phyloP scores from a whole-genome alignment of 306 rosid genomes.

The Glycyrrhiza uralensis region DNA sequence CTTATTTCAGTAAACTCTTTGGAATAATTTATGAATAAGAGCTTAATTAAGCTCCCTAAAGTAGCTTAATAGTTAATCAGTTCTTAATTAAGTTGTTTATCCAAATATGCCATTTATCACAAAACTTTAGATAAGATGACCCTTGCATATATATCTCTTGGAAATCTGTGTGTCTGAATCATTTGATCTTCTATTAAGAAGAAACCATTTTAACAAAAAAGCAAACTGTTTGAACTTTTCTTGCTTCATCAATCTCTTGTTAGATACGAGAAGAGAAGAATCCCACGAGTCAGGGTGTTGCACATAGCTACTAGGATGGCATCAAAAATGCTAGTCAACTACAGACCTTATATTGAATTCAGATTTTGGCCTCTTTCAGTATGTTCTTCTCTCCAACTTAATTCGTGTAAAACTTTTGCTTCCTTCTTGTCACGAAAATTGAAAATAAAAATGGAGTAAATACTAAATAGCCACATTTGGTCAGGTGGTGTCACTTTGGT shows the following conservation, averaged over 20 bases:
- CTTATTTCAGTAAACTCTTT: too few species aligned
- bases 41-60: too few species aligned
- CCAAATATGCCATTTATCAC: too few species aligned
- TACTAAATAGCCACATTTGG: too few species aligned
- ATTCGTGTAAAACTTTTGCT: not conserved
- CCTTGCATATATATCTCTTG: not conserved
- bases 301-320: constrained; percentile 47
- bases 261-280: constrained; percentile 45
- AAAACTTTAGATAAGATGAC: not conserved
- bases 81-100: too few species aligned
- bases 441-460: not conserved
- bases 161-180: not conserved
- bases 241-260: not conserved
- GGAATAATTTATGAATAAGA: too few species aligned
- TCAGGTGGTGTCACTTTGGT: too few species aligned
- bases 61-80: too few species aligned
- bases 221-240: not conserved
- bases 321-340: constrained; percentile 35
- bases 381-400: constrained; percentile 25
- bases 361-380: constrained; percentile 29
- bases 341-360: constrained; percentile 34
- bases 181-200: not conserved
- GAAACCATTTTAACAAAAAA: not conserved
- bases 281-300: constrained; percentile 27
- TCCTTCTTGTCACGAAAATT: not conserved